Evolutionary conservation across 192 early-diverging fungal genomes (phyloP), one percentile per base, ranked within the genome.

Genomic region (Podochytrium sp.): DNA sequence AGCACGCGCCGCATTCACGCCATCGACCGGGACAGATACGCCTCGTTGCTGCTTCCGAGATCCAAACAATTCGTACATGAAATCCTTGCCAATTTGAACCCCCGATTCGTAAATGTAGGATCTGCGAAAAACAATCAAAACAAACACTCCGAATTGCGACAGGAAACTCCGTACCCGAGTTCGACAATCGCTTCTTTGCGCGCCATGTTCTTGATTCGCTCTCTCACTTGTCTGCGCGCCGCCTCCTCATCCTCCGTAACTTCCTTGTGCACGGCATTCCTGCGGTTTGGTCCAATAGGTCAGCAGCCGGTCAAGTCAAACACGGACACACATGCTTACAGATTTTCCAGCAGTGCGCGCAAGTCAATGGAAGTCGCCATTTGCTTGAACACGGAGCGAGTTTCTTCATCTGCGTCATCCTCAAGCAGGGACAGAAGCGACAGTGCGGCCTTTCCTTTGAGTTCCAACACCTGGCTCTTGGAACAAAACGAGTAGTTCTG

Each of bases 351-450:
- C 18, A 79, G 35, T 2, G 25, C 42, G 18, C 57, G 40, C 12
- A 80, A 32, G 37, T 78, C 69, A 16, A 80, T 23, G 29, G 70
- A 51, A 2, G 23, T 23, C 14, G 47, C 39, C 76, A 78, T 80
- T 58, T 76, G 72, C 38, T 61, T 68, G 35, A 80, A 78, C 0
- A 80, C 73, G 27, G 14, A 23, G 16, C 51, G 3, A 18, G 53
- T 78, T 12, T 80, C 55, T 23, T 50, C 47, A 33, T 78, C 79
- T 0, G 70, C 33, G 56, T 80, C 79, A 53, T 80, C 79, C 34
- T 80, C 79, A 1, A 80, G 50, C 7, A 80, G 59, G 5, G 79
- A 80, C 18, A 78, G 77, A 1, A 80, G 49, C 2, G 14, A 68
- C 2, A 80, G 59, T 23, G 55, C 60, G 14, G 71, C 70, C 25